Evolutionary conservation across 2,329 filamentous ascomycete genomes (phyloP).

Genomic region (Aspergillus fumigatus): DNA sequence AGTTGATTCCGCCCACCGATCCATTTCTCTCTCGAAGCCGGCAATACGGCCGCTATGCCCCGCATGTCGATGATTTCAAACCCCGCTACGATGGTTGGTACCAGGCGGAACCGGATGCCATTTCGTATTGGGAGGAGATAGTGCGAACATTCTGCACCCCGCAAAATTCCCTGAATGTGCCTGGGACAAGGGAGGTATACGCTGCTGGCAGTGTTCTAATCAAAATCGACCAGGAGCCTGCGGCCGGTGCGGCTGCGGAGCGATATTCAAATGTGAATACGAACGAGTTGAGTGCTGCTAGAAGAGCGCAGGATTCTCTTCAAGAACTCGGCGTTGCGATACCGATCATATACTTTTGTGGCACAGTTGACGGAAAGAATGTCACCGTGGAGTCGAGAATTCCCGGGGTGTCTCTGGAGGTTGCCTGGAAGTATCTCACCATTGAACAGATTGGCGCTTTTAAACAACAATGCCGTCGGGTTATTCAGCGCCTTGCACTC

Average conservation of each 20-base stretch:
- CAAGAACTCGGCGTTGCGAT: slow-evolving; percentile 30
- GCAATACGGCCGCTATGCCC: slow-evolving; percentile 33
- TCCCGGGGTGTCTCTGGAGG: slow-evolving; percentile 36
- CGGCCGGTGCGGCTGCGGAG: slow-evolving; percentile 24
- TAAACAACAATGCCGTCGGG: slow-evolving; percentile 35
- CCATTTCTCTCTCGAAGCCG: slow-evolving; percentile 29
- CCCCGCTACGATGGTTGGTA: slow-evolving; percentile 32
- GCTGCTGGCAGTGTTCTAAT: slow-evolving; percentile 35
- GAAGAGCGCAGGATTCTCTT: slow-evolving; percentile 30
- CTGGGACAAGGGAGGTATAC: slow-evolving; percentile 30
- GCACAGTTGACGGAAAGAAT: slow-evolving; percentile 35
- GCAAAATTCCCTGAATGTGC: slow-evolving; percentile 28
- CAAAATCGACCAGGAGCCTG: slow-evolving; percentile 29
- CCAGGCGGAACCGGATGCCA: slow-evolving; percentile 24
- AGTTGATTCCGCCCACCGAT: slow-evolving; percentile 29
- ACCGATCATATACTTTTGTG: slow-evolving; percentile 35
- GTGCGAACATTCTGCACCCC: slow-evolving; percentile 28
- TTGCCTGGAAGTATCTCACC: slow-evolving; percentile 35
- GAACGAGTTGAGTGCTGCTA: slow-evolving; percentile 34
- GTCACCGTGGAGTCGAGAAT: slow-evolving; percentile 38
- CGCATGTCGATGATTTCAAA: slow-evolving; percentile 32
- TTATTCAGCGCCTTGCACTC: slow-evolving; percentile 25
- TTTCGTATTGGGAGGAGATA: slow-evolving; percentile 33
- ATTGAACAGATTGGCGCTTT: slow-evolving; percentile 28
- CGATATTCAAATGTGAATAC: slow-evolving; percentile 31